Evolutionary conservation across 768 basidiomycete species (phyloP).

Genomic region (Tremella fuciformis): DNA sequence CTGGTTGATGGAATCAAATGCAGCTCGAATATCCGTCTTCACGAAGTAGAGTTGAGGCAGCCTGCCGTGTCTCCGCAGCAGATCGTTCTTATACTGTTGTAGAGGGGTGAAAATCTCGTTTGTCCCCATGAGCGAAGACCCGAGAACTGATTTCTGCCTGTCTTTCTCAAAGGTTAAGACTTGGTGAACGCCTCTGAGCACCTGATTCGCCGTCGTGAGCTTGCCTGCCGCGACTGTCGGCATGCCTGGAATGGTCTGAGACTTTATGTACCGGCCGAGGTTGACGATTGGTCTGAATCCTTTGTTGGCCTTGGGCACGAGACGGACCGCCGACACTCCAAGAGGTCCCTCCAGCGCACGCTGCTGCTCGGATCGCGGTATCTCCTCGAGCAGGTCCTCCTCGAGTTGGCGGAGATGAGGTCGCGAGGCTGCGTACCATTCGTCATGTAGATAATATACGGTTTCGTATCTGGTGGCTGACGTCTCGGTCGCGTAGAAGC

Average conservation of each 20-base stretch:
- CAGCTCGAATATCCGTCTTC: conserved; percentile 92
- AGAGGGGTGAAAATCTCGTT: conserved; percentile 77
- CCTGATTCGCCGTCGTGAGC: conserved; percentile 76
- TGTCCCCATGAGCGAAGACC: conserved; percentile 75
- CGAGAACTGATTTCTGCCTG: conserved; percentile 63
- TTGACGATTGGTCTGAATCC: conserved; percentile 95
- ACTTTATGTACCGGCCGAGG: conserved; percentile 53
- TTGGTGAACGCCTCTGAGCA: conserved; percentile 77
- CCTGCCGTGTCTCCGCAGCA: conserved; percentile 54
- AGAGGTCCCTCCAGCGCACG: conserved; percentile 35
- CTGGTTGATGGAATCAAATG: conserved; percentile 95
- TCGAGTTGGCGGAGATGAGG: conserved; percentile 78
- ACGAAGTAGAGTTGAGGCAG: conserved; percentile 87
- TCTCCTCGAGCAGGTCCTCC: conserved; percentile 64
- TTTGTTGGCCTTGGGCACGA: conserved; percentile 84
- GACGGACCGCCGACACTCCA: conserved; percentile 55
- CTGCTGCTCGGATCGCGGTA: conserved; percentile 50
- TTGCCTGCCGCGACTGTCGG: conserved; percentile 5
- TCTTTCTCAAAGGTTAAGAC: conserved; percentile 83
- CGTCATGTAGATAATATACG: conserved; percentile 89
- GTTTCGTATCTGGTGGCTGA: conserved; percentile 76
- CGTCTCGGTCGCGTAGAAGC: conserved; percentile 91
- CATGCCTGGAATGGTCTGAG: background rate
- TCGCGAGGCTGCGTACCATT: conserved; percentile 78
- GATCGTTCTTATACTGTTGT: conserved; percentile 63